phyloP scores from a whole-genome alignment of 257 asterid species.

The Linderniella brevidens region DNA sequence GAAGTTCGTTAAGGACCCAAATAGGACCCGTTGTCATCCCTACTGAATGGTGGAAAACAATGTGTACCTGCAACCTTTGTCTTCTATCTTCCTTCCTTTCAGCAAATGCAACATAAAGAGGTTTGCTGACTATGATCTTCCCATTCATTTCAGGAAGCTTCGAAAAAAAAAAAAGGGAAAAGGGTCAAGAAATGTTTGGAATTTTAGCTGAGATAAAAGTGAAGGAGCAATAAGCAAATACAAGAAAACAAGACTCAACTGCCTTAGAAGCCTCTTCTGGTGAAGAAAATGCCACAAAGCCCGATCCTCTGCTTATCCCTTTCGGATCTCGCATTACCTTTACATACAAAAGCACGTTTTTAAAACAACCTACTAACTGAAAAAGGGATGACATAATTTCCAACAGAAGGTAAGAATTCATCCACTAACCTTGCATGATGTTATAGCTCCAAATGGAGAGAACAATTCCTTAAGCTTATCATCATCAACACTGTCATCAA shows the following conservation, averaged over 20 bases:
- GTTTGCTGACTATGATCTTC: slow-evolving; percentile 68
- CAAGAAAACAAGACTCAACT: slow-evolving; percentile 14
- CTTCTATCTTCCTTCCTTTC: slow-evolving; percentile 90
- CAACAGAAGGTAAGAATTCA: neutral
- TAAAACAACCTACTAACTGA: neutral
- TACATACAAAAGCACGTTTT: slow-evolving; percentile 8
- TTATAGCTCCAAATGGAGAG: slow-evolving; percentile 58
- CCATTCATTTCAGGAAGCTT: slow-evolving; percentile 82
- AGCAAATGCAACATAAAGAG: slow-evolving; percentile 89
- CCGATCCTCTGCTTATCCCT: slow-evolving; percentile 87
- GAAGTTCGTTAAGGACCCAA: no score
- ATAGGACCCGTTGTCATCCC: no score
- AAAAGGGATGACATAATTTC: neutral
- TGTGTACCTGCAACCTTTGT: slow-evolving; percentile 83
- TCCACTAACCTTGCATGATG: slow-evolving; percentile 77
- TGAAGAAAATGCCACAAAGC: slow-evolving; percentile 87
- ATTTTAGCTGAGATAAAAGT: neutral
- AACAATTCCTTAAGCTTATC: slow-evolving; percentile 77
- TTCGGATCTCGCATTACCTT: slow-evolving; percentile 88
- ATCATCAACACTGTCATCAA: slow-evolving; percentile 71
- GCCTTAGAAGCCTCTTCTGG: slow-evolving; percentile 90
- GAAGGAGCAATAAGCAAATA: neutral
- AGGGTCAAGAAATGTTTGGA: neutral
- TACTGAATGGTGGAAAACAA: no score
- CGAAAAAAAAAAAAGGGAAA: neutral